Evolutionary conservation across 1,139 yeast species (phyloP).

Genomic region (Blastobotrys indianensis): DNA sequence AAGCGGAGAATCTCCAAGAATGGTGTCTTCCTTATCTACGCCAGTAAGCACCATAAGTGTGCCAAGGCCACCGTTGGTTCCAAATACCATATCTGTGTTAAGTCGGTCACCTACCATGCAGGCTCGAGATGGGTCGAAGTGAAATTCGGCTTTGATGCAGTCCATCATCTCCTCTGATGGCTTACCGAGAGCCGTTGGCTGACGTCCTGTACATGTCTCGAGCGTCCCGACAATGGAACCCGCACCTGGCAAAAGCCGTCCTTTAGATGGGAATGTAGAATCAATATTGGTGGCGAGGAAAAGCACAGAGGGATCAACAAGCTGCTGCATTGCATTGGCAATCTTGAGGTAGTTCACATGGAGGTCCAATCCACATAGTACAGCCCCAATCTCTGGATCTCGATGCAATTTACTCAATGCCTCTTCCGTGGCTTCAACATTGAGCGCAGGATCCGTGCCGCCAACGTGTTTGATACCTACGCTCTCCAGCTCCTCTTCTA

Average conservation of each 20-base stretch:
- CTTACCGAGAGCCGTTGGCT: slow-evolving; percentile 81
- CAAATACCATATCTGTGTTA: slow-evolving; percentile 92
- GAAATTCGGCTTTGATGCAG: slow-evolving; percentile 67
- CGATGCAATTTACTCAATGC: slow-evolving; percentile 37
- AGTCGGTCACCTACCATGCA: slow-evolving; percentile 95
- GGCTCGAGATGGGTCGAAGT: slow-evolving; percentile 55
- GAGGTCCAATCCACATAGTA: slow-evolving; percentile 79
- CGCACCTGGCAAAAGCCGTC: slow-evolving; percentile 85
- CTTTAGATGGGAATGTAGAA: slow-evolving; percentile 88
- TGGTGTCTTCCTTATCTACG: slow-evolving; percentile 67
- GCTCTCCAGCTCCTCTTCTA: slow-evolving; percentile 62
- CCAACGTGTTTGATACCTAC: slow-evolving; percentile 70
- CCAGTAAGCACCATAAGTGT: slow-evolving; percentile 88
- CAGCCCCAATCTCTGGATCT: slow-evolving; percentile 77
- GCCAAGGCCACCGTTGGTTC: slow-evolving; percentile 74
- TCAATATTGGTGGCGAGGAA: slow-evolving; percentile 95
- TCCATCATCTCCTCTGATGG: slow-evolving; percentile 90
- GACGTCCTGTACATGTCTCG: slow-evolving; percentile 69
- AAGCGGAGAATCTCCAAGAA: slow-evolving; percentile 40
- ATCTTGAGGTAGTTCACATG: slow-evolving; percentile 74
- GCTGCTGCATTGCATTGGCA: slow-evolving; percentile 75
- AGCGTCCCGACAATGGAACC: slow-evolving; percentile 84
- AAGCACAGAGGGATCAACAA: slow-evolving; percentile 59
- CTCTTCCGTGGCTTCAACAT: slow-evolving; percentile 23
- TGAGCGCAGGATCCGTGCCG: slow-evolving; percentile 49